Conservation (phyloP, 805 yeast genomes). For the Saccharomycopsis sp. region DNA sequence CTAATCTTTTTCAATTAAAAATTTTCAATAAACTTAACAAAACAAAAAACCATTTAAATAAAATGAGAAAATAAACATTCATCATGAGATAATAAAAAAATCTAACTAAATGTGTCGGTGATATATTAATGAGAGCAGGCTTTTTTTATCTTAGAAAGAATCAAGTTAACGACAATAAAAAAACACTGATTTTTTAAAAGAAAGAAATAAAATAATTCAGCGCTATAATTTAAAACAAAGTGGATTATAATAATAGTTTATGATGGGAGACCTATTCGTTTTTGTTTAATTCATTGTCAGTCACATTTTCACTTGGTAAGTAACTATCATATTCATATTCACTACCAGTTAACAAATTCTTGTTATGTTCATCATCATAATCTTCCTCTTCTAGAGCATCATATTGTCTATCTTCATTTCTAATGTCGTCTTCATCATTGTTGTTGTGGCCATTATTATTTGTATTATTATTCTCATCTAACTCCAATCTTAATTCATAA, state of each 20-base stretch:
- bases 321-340: conserved; percentile 19
- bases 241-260: no score
- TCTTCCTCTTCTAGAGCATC: conserved; percentile 18
- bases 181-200: neutral
- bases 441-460: conserved; percentile 13
- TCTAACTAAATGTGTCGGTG: no score
- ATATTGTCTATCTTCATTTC: conserved; percentile 15
- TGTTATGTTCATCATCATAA: conserved; percentile 13
- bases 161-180: neutral
- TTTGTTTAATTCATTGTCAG: conserved; percentile 15
- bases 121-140: neutral
- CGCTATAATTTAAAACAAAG: neutral
- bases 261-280: neutral
- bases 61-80: no score
- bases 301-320: conserved; percentile 18
- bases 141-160: neutral
- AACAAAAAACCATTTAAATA: no score
- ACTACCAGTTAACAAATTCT: conserved; percentile 5
- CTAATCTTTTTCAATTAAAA: no score
- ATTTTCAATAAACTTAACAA: no score
- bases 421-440: conserved; percentile 18
- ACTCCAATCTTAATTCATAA: conserved; percentile 81
- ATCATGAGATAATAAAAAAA: no score
- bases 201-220: neutral
- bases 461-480: conserved; percentile 39